These are phyloP conservation scores for Podaxis sp. DNA, from an alignment of 768 basidiomycete genomes.

Conservation along the genomic window DNA sequence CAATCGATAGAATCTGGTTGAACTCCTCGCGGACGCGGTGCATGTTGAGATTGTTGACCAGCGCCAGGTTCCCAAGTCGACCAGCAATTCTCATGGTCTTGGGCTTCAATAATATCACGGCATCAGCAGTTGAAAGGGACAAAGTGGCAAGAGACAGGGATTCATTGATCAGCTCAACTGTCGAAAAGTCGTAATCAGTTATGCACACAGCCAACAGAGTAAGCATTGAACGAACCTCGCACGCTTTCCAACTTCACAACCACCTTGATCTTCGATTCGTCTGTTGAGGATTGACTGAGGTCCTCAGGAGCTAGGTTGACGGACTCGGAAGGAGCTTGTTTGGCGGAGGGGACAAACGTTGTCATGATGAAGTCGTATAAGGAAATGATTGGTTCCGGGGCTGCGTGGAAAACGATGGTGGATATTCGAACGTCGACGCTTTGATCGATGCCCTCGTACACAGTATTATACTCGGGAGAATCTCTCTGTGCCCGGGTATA, in stretches of 20 bases:
- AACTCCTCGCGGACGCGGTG: conserved; percentile 62
- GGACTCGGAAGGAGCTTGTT: background rate
- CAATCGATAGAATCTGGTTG: conserved; percentile 87
- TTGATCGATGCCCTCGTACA: conserved; percentile 86
- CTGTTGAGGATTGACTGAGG: background rate
- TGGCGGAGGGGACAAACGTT: conserved; percentile 71
- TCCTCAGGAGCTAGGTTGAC: background rate
- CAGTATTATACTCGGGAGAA: conserved; percentile 81
- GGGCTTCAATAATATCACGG: conserved; percentile 68
- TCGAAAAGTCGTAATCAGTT: background rate
- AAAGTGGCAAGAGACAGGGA: conserved; percentile 76
- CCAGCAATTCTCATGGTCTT: conserved; percentile 79
- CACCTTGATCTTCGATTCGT: conserved; percentile 65
- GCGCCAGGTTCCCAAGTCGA: conserved; percentile 77
- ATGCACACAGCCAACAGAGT: background rate
- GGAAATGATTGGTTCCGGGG: conserved; percentile 87
- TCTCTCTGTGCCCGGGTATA: conserved; percentile 80
- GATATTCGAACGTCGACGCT: conserved; percentile 85
- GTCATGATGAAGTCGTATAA: conserved; percentile 98
- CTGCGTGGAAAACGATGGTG: conserved; percentile 85
- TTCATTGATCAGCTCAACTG: conserved; percentile 82
- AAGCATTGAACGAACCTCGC: conserved; percentile 50
- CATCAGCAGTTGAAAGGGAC: conserved; percentile 87
- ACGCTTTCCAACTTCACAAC: conserved; percentile 82
- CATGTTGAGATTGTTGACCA: conserved; percentile 69